These are phyloP conservation scores for Coemansia sp. DNA, from an alignment of 192 early-diverging fungal species.

Conservation along the genomic window DNA sequence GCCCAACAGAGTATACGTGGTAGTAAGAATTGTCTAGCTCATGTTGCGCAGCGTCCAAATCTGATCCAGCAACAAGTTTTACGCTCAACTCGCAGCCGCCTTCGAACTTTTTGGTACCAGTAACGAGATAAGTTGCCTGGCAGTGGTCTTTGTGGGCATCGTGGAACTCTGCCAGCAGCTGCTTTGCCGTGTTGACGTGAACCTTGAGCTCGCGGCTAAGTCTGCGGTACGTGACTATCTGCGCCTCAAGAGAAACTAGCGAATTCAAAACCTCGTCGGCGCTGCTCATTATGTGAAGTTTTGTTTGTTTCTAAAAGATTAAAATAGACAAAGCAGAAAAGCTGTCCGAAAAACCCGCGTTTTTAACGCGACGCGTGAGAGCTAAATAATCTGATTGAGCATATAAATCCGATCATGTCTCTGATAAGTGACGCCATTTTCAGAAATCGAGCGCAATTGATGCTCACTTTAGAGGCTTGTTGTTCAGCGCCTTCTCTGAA, in stretches of 20 bases:
- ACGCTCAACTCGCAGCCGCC: constrained; percentile 17
- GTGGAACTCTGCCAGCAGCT: constrained; percentile 34
- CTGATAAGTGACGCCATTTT: background rate
- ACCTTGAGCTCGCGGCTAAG: constrained; percentile 51
- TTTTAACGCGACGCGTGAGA: background rate
- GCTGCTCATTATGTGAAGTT: constrained; percentile 15
- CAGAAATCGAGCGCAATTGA: background rate
- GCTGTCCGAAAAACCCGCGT: background rate
- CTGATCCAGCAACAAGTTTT: constrained; percentile 26
- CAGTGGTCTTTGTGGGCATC: constrained; percentile 22
- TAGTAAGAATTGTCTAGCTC: constrained; percentile 16
- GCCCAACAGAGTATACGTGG: constrained; percentile 45
- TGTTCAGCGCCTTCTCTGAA: constrained; percentile 33
- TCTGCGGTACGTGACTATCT: constrained; percentile 49
- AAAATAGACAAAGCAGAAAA: background rate
- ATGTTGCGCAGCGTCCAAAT: constrained; percentile 16
- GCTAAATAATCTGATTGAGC: background rate
- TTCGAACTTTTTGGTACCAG: constrained; percentile 8
- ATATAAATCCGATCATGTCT: background rate
- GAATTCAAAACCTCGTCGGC: constrained; percentile 28
- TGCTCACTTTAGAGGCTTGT: constrained; percentile 31
- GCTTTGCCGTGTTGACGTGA: constrained; percentile 42
- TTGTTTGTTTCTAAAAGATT: background rate
- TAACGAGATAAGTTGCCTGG: constrained; percentile 41
- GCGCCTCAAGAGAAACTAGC: constrained; percentile 36